A percentile compares a stretch with the other conserved stretches of the same genome.
Evolutionary conservation across 306 rosid species (phyloP).

Genomic region (Mimosa bimucronata): DNA sequence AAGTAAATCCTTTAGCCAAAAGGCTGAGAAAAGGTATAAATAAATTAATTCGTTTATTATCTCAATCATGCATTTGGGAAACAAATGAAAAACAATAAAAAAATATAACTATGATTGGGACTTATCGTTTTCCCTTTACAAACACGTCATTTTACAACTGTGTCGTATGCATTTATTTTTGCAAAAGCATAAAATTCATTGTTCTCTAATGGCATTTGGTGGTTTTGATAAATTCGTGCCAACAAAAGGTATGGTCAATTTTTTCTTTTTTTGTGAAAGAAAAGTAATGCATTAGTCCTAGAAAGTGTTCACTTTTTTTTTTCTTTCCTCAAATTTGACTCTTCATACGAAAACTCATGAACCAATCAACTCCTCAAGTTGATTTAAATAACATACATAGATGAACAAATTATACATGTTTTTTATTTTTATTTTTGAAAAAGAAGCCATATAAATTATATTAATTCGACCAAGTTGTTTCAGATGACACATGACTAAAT

Average conservation of each 20-base stretch:
- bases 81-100: neutral
- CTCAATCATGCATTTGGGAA: neutral
- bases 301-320: neutral
- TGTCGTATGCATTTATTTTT: neutral
- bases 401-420: neutral
- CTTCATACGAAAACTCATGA: neutral
- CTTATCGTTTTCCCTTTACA: neutral
- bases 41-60: neutral
- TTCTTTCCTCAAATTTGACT: neutral
- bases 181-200: neutral
- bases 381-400: neutral
- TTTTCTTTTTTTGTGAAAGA: neutral
- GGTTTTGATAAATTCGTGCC: slow-evolving; percentile 14
- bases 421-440: neutral
- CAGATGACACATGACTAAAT: neutral
- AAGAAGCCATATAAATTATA: neutral
- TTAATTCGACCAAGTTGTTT: neutral
- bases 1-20: neutral
- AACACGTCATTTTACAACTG: neutral
- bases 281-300: neutral
- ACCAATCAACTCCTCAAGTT: neutral
- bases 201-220: neutral
- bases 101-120: neutral
- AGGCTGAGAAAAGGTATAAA: neutral
- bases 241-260: slow-evolving; percentile 26